phyloP scores from a whole-genome alignment of 768 basidiomycete genomes.

The Lentinula sp. region DNA sequence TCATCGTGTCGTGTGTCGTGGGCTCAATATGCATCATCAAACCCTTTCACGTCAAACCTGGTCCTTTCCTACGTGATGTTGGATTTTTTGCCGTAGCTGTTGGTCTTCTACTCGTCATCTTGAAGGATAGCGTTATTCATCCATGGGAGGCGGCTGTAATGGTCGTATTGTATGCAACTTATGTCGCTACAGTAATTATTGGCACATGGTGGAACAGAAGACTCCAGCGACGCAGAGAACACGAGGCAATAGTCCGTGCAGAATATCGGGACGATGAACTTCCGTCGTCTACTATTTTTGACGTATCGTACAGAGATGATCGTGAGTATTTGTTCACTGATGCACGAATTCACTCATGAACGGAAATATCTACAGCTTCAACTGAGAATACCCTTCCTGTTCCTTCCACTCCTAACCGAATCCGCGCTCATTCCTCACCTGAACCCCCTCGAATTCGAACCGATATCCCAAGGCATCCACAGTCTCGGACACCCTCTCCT shows the following conservation, averaged over 20 bases:
- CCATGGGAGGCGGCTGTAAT: constrained; percentile 70
- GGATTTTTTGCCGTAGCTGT: constrained; percentile 91
- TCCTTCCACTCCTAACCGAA: constrained; percentile 24
- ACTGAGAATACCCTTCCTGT: constrained; percentile 21
- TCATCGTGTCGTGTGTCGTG: constrained; percentile 94
- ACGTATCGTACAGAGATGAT: constrained; percentile 56
- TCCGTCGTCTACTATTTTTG: constrained; percentile 24
- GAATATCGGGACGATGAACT: constrained; percentile 51
- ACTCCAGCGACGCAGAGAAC: constrained; percentile 36
- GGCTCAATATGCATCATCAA: constrained; percentile 98
- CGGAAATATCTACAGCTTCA: constrained; percentile 8
- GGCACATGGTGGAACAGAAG: constrained; percentile 73
- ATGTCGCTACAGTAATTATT: constrained; percentile 70
- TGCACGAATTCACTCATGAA: background rate
- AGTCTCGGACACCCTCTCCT: constrained; percentile 48
- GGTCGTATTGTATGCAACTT: constrained; percentile 67
- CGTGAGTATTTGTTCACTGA: constrained; percentile 30
- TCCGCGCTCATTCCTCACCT: constrained; percentile 23
- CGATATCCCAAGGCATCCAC: constrained; percentile 33
- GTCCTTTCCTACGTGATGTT: constrained; percentile 88
- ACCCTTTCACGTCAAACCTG: constrained; percentile 78
- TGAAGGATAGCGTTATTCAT: constrained; percentile 69
- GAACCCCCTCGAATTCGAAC: constrained; percentile 17
- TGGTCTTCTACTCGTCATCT: constrained; percentile 62
- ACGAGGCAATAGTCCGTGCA: constrained; percentile 47